phyloP scores from a whole-genome alignment of 2,329 filamentous ascomycete genomes.

The Stagonosporopsis chrysanthemi region DNA sequence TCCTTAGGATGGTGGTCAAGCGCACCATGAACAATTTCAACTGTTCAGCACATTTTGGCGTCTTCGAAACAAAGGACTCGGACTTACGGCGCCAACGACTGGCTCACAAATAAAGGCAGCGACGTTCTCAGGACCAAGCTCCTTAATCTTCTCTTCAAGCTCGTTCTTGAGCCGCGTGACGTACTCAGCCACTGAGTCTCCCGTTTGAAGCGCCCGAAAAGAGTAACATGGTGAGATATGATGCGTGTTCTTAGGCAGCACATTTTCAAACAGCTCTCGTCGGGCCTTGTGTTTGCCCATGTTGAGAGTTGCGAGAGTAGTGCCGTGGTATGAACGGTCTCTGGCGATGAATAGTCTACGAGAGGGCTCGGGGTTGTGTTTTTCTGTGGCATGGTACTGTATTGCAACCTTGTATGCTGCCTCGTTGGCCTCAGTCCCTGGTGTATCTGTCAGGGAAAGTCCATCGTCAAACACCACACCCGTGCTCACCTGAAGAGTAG shows the following conservation, averaged over 20 bases:
- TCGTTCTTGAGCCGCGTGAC: slow-evolving; percentile 68
- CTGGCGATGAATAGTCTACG: slow-evolving; percentile 70
- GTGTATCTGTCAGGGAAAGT: background rate
- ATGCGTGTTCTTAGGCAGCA: slow-evolving; percentile 64
- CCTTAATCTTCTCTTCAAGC: slow-evolving; percentile 70
- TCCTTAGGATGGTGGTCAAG: too few relatives aligned
- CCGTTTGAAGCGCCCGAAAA: slow-evolving; percentile 63
- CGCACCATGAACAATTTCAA: background rate
- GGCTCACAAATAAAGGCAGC: slow-evolving; percentile 78
- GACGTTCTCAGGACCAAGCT: slow-evolving; percentile 69
- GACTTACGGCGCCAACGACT: slow-evolving; percentile 70
- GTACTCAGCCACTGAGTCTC: slow-evolving; percentile 66
- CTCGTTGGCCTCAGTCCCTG: slow-evolving; percentile 70
- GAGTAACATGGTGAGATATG: slow-evolving; percentile 72
- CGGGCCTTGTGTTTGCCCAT: slow-evolving; percentile 69
- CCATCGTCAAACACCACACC: too few relatives aligned
- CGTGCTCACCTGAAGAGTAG: slow-evolving; percentile 61
- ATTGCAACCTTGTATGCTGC: slow-evolving; percentile 71
- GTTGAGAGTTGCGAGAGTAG: slow-evolving; percentile 71
- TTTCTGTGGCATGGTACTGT: slow-evolving; percentile 69
- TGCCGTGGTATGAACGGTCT: slow-evolving; percentile 73
- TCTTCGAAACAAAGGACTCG: too few relatives aligned
- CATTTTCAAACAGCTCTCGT: slow-evolving; percentile 66
- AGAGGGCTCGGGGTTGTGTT: slow-evolving; percentile 58
- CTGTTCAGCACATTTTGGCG: background rate